These are phyloP conservation scores for Warburgia ugandensis DNA, from an alignment of 164 flowering plant genomes.

Conservation along the genomic window DNA sequence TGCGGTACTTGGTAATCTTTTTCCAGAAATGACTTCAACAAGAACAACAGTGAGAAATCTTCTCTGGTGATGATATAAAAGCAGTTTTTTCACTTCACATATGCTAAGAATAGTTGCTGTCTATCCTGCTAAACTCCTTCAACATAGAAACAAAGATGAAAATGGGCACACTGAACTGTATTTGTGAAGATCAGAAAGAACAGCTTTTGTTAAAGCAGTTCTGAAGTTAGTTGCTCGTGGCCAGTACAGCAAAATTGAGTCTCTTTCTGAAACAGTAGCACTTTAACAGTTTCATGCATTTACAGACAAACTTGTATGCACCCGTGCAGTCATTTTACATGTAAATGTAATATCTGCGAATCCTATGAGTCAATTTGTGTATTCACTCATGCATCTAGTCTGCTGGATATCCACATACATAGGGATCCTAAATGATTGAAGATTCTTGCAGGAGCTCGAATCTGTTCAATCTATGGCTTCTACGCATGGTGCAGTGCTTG, in stretches of 20 bases:
- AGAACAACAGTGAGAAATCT: constrained; percentile 69
- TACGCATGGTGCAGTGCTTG: constrained; percentile 83
- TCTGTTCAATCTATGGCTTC: constrained; percentile 50
- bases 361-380: no score
- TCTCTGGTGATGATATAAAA: constrained; percentile 1
- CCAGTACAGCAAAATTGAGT: constrained; percentile 92
- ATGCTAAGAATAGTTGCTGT: neutral
- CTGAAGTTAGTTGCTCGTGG: constrained; percentile 92
- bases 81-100: neutral
- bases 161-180: constrained; percentile 22
- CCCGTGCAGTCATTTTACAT: no score
- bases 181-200: constrained; percentile 60
- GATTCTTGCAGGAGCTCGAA: no score
- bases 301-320: no score
- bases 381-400: no score
- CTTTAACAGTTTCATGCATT: no score
- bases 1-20: constrained; percentile 62
- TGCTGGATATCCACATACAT: no score
- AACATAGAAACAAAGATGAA: constrained; percentile 38
- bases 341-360: no score
- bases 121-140: constrained; percentile 10
- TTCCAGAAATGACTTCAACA: constrained; percentile 74
- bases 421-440: no score
- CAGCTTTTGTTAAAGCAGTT: constrained; percentile 58
- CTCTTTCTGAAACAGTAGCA: constrained; percentile 92